Base-by-base conservation (phyloP, 768 basidiomycete genomes). In the Trametes elegans region DNA sequence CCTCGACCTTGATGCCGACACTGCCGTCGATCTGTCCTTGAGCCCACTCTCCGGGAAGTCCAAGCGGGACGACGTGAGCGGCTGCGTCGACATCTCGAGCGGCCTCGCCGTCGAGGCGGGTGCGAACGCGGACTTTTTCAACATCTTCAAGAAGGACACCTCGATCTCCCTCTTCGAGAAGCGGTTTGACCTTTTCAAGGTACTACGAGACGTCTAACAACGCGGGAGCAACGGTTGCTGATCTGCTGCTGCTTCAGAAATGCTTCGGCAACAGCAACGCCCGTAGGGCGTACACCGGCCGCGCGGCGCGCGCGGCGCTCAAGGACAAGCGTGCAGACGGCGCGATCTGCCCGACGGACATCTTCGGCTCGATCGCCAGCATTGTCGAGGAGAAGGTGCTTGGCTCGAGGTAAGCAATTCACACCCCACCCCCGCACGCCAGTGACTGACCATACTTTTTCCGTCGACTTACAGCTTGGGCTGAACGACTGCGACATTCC, bases 1-100 rank as follows among this genome's bases (percentile, higher is more conserved):
- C 64, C 59, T 81, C 34, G 69, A 74, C 51, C 62, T 74, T 39
- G 73, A 73, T 53, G 65, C 67, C 14, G 58, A 52, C 18, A 67
- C 68, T 11, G 62, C 47, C 10, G 60, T 71, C 19, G 63, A 62
- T 26, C 63, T 73, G 24, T 62, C 58, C 2, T 61, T 73, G 27
- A 54, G n/a, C n/a, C n/a, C n/a, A n/a, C n/a, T n/a, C n/a, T n/a
- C n/a, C 28, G 53, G 39, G 49, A 65, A 64, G 16, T 29, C 46
- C 21, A 42, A 59, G n/a, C 36, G 23, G 38, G 36, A 27, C 34
- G 40, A 19, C 23, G 55, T 58, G 51, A 42, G 49, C n/a, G 64
- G 64, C 19, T 64, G 63, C 40, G 58, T 60, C 31, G 65, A 62
- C 44, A 55, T 65, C 21, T 53, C 53, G 29, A 60, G 58, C 29